These are phyloP conservation scores for Xylaria acuta DNA, from an alignment of 495 filamentous ascomycete species.

Conservation along the genomic window DNA sequence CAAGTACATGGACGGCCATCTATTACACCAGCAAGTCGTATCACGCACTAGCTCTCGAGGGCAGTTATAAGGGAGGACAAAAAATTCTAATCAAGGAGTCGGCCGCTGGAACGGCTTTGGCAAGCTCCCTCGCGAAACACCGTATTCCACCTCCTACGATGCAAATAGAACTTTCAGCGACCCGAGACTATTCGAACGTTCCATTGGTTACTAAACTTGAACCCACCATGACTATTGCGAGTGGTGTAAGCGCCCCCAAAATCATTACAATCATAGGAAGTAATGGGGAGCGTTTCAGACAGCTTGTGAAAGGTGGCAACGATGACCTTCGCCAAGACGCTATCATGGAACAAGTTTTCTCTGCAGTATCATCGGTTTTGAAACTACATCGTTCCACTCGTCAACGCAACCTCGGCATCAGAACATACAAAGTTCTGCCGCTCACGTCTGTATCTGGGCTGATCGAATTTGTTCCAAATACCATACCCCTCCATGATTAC, in stretches of 20 bases:
- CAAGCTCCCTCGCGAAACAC: constrained; percentile 61
- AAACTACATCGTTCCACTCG: constrained; percentile 83
- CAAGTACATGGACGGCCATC: constrained; percentile 68
- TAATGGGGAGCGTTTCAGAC: constrained; percentile 80
- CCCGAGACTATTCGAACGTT: constrained; percentile 76
- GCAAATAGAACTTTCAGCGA: constrained; percentile 74
- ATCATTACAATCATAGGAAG: constrained; percentile 79
- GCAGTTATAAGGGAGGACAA: constrained; percentile 68
- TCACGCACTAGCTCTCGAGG: constrained; percentile 72
- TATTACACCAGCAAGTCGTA: constrained; percentile 77
- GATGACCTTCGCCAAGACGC: constrained; percentile 98
- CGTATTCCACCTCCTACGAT: constrained; percentile 89
- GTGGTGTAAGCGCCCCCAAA: constrained; percentile 89
- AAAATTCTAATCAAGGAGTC: constrained; percentile 68
- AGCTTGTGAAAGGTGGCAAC: constrained; percentile 91
- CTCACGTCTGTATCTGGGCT: constrained; percentile 84
- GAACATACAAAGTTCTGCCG: constrained; percentile 95
- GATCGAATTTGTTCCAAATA: constrained; percentile 95
- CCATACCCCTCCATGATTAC: constrained; percentile 87
- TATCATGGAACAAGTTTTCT: constrained; percentile 99
- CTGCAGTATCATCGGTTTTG: constrained; percentile 88
- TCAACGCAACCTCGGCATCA: constrained; percentile 84
- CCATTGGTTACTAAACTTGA: constrained; percentile 74
- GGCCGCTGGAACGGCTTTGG: constrained; percentile 60
- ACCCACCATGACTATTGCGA: constrained; percentile 79